Percentiles rank a stretch among this genome's conserved stretches.
phyloP scores from a whole-genome alignment of 345 rosid species.

The Combretum micranthum region DNA sequence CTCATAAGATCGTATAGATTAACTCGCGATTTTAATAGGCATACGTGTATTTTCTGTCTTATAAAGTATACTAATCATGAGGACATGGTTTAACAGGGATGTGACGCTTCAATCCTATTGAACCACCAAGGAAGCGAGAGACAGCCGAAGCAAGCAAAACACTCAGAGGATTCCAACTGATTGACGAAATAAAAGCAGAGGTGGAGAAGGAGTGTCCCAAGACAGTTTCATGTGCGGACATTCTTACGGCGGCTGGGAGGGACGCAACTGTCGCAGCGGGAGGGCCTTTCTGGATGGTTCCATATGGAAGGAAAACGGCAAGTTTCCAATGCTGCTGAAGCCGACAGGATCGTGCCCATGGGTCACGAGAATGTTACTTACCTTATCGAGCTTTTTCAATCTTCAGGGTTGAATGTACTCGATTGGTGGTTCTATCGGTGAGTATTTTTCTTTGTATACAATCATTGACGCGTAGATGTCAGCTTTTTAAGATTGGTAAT shows the following conservation, averaged over 20 bases:
- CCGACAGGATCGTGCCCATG: slow-evolving; percentile 38
- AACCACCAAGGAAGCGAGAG: slow-evolving; percentile 65
- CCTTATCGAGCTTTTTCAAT: slow-evolving; percentile 60
- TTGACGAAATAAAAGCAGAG: slow-evolving; percentile 60
- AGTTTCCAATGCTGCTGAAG: slow-evolving; percentile 42
- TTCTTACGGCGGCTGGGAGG: slow-evolving; percentile 45
- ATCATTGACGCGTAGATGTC: no score
- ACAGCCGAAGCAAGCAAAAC: slow-evolving; percentile 51
- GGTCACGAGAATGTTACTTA: slow-evolving; percentile 50
- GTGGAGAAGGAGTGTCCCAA: slow-evolving; percentile 53
- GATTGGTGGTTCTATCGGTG: slow-evolving; percentile 78
- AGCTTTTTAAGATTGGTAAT: no score
- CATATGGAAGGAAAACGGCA: slow-evolving; percentile 69
- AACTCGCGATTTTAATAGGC: no score
- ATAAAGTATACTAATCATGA: no score
- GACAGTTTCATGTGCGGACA: slow-evolving; percentile 70
- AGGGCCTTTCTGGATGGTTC: slow-evolving; percentile 66
- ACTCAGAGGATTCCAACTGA: slow-evolving; percentile 61
- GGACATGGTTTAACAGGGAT: slow-evolving; percentile 34
- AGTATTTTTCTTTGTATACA: no score
- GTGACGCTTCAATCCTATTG: slow-evolving; percentile 63
- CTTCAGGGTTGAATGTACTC: slow-evolving; percentile 53
- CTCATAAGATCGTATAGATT: no score
- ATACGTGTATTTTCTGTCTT: no score
- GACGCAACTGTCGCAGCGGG: slow-evolving; percentile 45